phyloP scores from a whole-genome alignment of 768 basidiomycete genomes.

The Serendipita vermifera region DNA sequence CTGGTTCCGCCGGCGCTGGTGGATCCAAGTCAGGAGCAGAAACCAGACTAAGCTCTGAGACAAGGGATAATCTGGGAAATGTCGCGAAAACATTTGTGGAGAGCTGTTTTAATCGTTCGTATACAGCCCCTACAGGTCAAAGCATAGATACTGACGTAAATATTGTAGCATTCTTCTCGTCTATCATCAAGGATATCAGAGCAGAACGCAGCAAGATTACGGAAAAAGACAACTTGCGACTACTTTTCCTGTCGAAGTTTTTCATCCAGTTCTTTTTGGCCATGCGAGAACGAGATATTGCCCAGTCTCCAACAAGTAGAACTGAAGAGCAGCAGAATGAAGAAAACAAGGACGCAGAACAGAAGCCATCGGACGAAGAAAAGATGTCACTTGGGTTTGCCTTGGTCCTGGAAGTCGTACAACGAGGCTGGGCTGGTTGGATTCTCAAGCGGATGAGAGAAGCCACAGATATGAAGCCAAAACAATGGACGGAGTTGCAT shows the following conservation, averaged over 20 bases:
- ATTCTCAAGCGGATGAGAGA: slow-evolving; percentile 78
- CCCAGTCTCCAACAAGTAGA: background rate
- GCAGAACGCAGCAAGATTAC: slow-evolving; percentile 83
- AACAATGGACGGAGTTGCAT: slow-evolving; percentile 87
- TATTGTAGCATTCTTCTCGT: slow-evolving; percentile 73
- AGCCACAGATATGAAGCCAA: slow-evolving; percentile 91
- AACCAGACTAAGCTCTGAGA: slow-evolving; percentile 28
- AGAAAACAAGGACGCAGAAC: slow-evolving; percentile 24
- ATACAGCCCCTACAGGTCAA: background rate
- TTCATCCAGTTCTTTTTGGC: slow-evolving; percentile 81
- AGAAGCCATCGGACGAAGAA: slow-evolving; percentile 15
- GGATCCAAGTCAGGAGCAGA: background rate
- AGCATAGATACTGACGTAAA: background rate
- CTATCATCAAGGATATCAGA: slow-evolving; percentile 82
- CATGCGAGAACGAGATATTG: slow-evolving; percentile 27
- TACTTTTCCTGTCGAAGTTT: slow-evolving; percentile 81
- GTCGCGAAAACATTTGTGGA: slow-evolving; percentile 65
- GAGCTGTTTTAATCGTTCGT: slow-evolving; percentile 79
- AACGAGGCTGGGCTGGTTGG: slow-evolving; percentile 82
- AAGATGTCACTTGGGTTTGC: slow-evolving; percentile 18
- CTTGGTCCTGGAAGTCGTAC: slow-evolving; percentile 71
- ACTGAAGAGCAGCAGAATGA: slow-evolving; percentile 26
- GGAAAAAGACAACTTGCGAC: slow-evolving; percentile 87
- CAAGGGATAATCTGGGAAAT: slow-evolving; percentile 47
- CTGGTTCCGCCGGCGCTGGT: background rate